Base-by-base conservation (phyloP, 768 basidiomycete species). In the Pholiota conissans region DNA sequence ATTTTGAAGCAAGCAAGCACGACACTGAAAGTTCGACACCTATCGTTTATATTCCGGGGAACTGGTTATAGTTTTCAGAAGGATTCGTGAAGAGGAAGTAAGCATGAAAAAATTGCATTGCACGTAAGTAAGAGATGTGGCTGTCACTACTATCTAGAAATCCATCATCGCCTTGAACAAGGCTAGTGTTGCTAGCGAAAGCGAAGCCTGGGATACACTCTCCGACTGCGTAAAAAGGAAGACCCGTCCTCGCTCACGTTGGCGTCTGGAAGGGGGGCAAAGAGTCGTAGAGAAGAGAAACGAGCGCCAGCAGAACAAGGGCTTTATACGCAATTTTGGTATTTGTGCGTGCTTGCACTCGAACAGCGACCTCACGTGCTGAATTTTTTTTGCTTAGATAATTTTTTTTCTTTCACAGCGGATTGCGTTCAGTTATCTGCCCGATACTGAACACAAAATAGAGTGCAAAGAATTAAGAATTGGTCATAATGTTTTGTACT, bases 111-210 rank as follows among this genome's bases (percentile, higher is more conserved):
- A n/a, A 32, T 32, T 58, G 51, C 47, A 53, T 55, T 27, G 45
- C 4, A 32, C 30, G 30, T 6, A 18, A 40, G 2, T 39, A 29
- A 3, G 40, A 26, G 51, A 67, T 84, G 81, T 86, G 76, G 81
- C 83, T 85, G 79, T 72, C 83, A 79, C 83, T 76, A 86, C 85
- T 86, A 86, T 86, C 85, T 86, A 86, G 85, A 80, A 85, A 79
- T 77, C 82, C 83, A 83, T 86, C 84, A 85, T 84, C 49, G 79
- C 78, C 74, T 60, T 37, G 63, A 35, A 68, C 71, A 65, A 71
- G 75, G 73, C 81, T 86, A 85, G 83, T 75, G 84, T 81, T 84
- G 85, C 85, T 86, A 86, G 85, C 84, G 84, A 86, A 86, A 79
- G 84, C 72, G 85, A 84, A 84, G 84, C 84, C 65, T 66, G 55